Conservation (phyloP, 331 rosid genomes). For the Malus hybrid region DNA sequence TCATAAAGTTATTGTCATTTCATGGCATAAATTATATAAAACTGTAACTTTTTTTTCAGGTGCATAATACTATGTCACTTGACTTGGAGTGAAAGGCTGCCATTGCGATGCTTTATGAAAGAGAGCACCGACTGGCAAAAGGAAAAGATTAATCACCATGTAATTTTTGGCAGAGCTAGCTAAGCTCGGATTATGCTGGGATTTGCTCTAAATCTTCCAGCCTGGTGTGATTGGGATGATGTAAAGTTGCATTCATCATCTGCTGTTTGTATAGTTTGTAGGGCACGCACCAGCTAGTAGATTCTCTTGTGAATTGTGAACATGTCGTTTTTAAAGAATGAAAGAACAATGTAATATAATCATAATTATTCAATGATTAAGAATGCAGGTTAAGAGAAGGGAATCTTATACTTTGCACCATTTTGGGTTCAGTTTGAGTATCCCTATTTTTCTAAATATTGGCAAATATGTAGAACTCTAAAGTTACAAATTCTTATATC, state of each 20-base stretch:
- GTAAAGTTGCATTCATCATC: not conserved
- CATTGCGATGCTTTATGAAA: constrained; percentile 43
- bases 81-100: constrained; percentile 45
- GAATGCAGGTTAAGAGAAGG: no score
- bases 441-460: no score
- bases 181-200: not conserved
- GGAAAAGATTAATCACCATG: constrained; percentile 1
- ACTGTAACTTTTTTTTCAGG: constrained; percentile 9
- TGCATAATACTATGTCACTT: constrained; percentile 7
- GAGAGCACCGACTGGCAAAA: constrained; percentile 19
- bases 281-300: constrained; percentile 2
- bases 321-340: not conserved
- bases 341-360: not conserved
- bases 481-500: no score
- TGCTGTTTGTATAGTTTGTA: not conserved
- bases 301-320: constrained; percentile 15
- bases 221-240: not conserved
- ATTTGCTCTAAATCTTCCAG: not conserved
- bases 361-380: constrained; percentile 2
- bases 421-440: no score
- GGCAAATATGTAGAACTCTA: no score
- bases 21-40: constrained; percentile 24
- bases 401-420: no score
- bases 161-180: not conserved
- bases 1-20: constrained; percentile 12